phyloP scores from a whole-genome alignment of 108 stramenopile genomes.

The Seminavis robusta region DNA sequence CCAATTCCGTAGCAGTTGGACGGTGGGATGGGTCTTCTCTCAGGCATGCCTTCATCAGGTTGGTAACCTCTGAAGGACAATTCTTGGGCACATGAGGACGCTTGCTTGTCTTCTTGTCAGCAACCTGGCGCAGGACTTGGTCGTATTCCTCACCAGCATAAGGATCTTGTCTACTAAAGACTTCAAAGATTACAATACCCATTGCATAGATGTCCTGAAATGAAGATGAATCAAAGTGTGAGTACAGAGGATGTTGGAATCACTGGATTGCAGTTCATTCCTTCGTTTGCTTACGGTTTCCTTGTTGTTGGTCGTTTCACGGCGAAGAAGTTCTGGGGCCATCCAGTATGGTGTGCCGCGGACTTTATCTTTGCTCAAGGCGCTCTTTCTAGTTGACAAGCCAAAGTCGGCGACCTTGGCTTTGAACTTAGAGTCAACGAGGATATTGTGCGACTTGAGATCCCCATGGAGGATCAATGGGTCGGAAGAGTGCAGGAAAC shows the following conservation, averaged over 20 bases:
- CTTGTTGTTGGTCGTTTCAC: slow-evolving; percentile 46
- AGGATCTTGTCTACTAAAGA: slow-evolving; percentile 41
- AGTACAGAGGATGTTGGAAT: too few relatives aligned
- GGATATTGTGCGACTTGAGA: slow-evolving; percentile 35
- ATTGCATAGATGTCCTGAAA: slow-evolving; percentile 69
- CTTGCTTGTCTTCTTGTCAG: slow-evolving; percentile 13
- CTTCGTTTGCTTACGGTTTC: slow-evolving; percentile 64
- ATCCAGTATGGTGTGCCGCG: slow-evolving; percentile 97
- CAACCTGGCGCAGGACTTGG: slow-evolving; percentile 16
- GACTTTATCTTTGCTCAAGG: too few relatives aligned
- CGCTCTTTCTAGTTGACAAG: slow-evolving; percentile 26
- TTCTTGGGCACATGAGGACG: slow-evolving; percentile 22
- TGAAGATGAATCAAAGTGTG: too few relatives aligned
- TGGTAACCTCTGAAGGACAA: slow-evolving; percentile 15
- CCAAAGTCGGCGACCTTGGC: slow-evolving; percentile 68
- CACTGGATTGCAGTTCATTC: too few relatives aligned
- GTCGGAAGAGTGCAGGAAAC: slow-evolving; percentile 43
- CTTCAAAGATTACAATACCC: slow-evolving; percentile 53
- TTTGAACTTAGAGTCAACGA: slow-evolving; percentile 39
- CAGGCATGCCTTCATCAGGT: slow-evolving; percentile 21
- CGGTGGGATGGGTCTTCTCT: slow-evolving; percentile 14
- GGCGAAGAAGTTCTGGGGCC: slow-evolving; percentile 76
- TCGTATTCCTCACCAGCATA: slow-evolving; percentile 41
- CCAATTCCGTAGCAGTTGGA: slow-evolving; percentile 23
- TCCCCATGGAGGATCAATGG: slow-evolving; percentile 48